Evolutionary conservation across 441 rosid genomes (phyloP), one percentile per base, ranked within the genome.

Genomic region (Daphne laureola): DNA sequence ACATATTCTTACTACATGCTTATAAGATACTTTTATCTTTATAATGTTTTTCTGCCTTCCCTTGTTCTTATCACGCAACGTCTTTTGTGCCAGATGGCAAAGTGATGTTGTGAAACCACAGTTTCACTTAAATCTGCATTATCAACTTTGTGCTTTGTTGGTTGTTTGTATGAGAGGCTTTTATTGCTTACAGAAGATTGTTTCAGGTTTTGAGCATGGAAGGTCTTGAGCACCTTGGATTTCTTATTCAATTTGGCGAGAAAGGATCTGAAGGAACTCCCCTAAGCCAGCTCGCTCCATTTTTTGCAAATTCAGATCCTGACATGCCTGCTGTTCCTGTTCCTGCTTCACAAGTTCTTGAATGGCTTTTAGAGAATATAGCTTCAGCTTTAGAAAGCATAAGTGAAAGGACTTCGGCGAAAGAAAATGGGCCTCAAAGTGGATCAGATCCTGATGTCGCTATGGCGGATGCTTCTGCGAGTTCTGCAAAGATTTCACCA

Each of bases 291-390:
- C 83, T 88, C 49, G 78, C 96, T 76, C 96, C 92, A 0, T 88
- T 94, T 80, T 94, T 90, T 38, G 96, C 96, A 54, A 90, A 90
- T 75, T 88, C 98, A 49, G 96, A 94, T 73, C 98, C 98, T 8
- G 98, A 86, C 75, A 94, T 86, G 96, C 99, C 98, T 41, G 96
- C 98, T 42, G 89, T 73, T 69, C 95, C 96, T 31, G 96, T 88
- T 65, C 83, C 98, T 58, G 87, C 88, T 41, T 58, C 83, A 43
- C 96, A 90, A 78, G 96, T 86, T 59, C 92, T 75, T 65, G 96
- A 82, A 52, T 94, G 99, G 99, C 80, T 94, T 70, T 67, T 82
- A 46, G 81, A 86, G 69, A 84, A 78, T 65, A 90, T 94, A 60
- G 72, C 84, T 62, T 62, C 88, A 56, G 83, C 94, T 17, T 70